Evolutionary conservation across 1,139 yeast species (phyloP).

Genomic region (Protomyces inouyei): DNA sequence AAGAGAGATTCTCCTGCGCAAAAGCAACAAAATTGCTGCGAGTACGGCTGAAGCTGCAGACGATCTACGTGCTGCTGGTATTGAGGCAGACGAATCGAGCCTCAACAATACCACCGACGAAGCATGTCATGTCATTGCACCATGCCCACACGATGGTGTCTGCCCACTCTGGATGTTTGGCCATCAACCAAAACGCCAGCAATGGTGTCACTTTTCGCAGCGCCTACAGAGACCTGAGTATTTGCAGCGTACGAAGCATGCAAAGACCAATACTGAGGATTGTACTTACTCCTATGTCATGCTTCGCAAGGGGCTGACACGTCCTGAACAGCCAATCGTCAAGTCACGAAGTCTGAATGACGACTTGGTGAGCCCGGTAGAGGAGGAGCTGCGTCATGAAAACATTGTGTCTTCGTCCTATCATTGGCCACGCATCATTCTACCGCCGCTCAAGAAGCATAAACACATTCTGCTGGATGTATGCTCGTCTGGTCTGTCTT

Average conservation of each 20-base stretch:
- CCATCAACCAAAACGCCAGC: constrained; percentile 63
- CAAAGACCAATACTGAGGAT: constrained; percentile 53
- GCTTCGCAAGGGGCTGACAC: constrained; percentile 51
- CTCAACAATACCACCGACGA: neutral
- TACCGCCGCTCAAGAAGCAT: constrained; percentile 69
- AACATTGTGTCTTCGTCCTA: constrained; percentile 34
- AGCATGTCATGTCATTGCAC: constrained; percentile 56
- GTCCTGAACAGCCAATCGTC: constrained; percentile 12
- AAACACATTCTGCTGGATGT: constrained; percentile 77
- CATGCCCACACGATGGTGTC: constrained; percentile 81
- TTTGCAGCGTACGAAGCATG: constrained; percentile 37
- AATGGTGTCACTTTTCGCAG: constrained; percentile 72
- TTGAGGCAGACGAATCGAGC: neutral
- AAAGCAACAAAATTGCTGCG: constrained; percentile 49
- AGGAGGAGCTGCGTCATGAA: constrained; percentile 32
- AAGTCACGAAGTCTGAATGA: constrained; percentile 29
- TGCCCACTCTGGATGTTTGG: constrained; percentile 70
- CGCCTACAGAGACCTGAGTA: constrained; percentile 71
- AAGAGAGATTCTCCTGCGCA: constrained; percentile 79
- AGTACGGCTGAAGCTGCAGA: neutral
- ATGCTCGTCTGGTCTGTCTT: constrained; percentile 48
- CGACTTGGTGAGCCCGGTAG: constrained; percentile 22
- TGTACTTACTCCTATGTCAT: constrained; percentile 74
- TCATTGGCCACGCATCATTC: constrained; percentile 70
- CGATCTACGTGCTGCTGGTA: neutral